Evolutionary conservation across 768 basidiomycete species (phyloP).

Genomic region (Mycena olivaceomarginata): DNA sequence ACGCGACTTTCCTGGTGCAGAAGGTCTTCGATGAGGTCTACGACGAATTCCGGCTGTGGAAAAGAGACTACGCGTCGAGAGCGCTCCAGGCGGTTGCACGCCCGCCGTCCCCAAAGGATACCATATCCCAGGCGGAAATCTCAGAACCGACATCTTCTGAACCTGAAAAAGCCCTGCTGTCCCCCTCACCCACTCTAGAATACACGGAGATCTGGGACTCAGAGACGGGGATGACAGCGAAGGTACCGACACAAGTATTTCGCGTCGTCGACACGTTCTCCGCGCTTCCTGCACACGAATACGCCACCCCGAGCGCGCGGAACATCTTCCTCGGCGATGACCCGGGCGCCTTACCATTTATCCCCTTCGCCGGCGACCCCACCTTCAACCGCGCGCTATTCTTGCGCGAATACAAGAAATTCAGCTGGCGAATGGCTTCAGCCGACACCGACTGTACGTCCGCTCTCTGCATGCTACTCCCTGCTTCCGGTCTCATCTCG

Average conservation of each 20-base stretch:
- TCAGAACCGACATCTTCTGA: neutral
- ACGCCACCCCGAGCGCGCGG: slow-evolving; percentile 69
- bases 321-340: slow-evolving; percentile 77
- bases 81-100: slow-evolving; percentile 38
- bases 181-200: neutral
- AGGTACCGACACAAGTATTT: slow-evolving; percentile 28
- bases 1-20: neutral
- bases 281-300: slow-evolving; percentile 69
- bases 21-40: slow-evolving; percentile 47
- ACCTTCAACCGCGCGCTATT: slow-evolving; percentile 66
- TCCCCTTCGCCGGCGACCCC: slow-evolving; percentile 79
- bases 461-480: neutral
- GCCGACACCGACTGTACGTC: slow-evolving; percentile 61
- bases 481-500: neutral
- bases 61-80: slow-evolving; percentile 42
- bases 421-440: slow-evolving; percentile 65
- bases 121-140: neutral
- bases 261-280: slow-evolving; percentile 38
- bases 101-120: neutral
- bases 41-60: slow-evolving; percentile 52
- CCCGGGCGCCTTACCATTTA: slow-evolving; percentile 71
- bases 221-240: slow-evolving; percentile 36
- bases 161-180: too few species aligned
- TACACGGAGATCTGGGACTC: slow-evolving; percentile 32
- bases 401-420: slow-evolving; percentile 60